phyloP scores from a whole-genome alignment of 805 yeast genomes.

The Lachancea cidri region DNA sequence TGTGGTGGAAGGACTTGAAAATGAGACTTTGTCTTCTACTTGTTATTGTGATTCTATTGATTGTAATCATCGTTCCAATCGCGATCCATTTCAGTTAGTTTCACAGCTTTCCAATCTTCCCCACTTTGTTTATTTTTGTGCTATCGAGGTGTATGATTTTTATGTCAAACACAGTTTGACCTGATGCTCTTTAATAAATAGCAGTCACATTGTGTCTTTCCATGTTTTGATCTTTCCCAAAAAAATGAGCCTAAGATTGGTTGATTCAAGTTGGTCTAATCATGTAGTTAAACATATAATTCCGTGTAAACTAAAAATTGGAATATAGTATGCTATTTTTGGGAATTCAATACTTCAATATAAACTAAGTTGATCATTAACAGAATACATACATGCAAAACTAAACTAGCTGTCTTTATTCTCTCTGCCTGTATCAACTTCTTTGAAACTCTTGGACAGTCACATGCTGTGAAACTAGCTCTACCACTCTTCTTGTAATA shows the following conservation, averaged over 20 bases:
- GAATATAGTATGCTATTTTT: neutral
- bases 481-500: constrained; percentile 79
- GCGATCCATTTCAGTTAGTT: constrained; percentile 71
- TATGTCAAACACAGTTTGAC: neutral
- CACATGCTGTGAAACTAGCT: constrained; percentile 79
- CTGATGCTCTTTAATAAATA: neutral
- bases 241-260: neutral
- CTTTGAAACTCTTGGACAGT: constrained; percentile 49
- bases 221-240: neutral
- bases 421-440: neutral
- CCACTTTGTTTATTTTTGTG: neutral
- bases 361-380: too few species aligned
- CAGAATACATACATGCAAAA: neutral
- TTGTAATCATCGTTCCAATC: constrained; percentile 87
- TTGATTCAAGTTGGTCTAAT: too few species aligned
- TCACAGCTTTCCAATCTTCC: neutral
- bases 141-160: neutral
- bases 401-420: neutral
- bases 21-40: constrained; percentile 87
- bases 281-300: too few species aligned
- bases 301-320: neutral
- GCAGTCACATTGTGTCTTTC: neutral
- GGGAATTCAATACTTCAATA: neutral
- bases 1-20: constrained; percentile 99
- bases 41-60: constrained; percentile 71